Evolutionary conservation across 306 rosid genomes (phyloP).

Genomic region (Begonia fuchsioides): DNA sequence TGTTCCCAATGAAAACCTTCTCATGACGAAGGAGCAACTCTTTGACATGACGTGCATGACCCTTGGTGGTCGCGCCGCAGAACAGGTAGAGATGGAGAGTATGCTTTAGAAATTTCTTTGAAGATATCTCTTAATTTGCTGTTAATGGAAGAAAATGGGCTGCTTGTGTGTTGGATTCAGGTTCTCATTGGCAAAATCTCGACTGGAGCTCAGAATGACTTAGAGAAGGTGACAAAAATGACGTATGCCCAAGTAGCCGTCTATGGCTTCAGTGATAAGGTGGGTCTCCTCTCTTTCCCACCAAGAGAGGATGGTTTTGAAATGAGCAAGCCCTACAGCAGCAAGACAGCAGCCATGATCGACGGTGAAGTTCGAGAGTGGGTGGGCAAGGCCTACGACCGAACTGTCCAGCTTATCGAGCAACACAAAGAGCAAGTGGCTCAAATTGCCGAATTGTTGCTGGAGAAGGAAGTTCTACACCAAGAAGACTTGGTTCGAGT

Average conservation of each 20-base stretch:
- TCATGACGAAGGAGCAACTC: conserved; percentile 88
- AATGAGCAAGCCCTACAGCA: conserved; percentile 28
- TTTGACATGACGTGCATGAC: conserved; percentile 89
- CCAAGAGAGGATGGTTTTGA: conserved; percentile 16
- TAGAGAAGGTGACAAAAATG: conserved; percentile 38
- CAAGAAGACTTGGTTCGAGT: conserved; percentile 23
- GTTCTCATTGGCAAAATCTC: conserved; percentile 29
- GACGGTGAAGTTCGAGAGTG: conserved; percentile 30
- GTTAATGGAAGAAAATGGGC: too few relatives aligned
- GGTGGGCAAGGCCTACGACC: conserved; percentile 25
- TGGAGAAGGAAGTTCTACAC: conserved; percentile 30
- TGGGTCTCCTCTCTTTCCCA: conserved; percentile 32
- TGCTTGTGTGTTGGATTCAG: conserved; percentile 4
- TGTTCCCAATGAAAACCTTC: conserved; percentile 78
- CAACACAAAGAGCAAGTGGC: conserved; percentile 21
- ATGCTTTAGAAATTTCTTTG: too few relatives aligned
- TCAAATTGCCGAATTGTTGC: conserved; percentile 24
- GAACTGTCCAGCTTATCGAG: conserved; percentile 18
- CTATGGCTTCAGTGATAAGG: conserved; percentile 27
- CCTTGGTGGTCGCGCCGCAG: conserved; percentile 97
- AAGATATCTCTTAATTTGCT: neutral
- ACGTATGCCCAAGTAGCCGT: conserved; percentile 28
- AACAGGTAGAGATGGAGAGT: conserved; percentile 43
- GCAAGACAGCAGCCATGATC: conserved; percentile 26
- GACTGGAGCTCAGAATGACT: conserved; percentile 30